These are phyloP conservation scores for Knufia petricola DNA, from an alignment of 2,329 filamentous ascomycete species.

Conservation along the genomic window DNA sequence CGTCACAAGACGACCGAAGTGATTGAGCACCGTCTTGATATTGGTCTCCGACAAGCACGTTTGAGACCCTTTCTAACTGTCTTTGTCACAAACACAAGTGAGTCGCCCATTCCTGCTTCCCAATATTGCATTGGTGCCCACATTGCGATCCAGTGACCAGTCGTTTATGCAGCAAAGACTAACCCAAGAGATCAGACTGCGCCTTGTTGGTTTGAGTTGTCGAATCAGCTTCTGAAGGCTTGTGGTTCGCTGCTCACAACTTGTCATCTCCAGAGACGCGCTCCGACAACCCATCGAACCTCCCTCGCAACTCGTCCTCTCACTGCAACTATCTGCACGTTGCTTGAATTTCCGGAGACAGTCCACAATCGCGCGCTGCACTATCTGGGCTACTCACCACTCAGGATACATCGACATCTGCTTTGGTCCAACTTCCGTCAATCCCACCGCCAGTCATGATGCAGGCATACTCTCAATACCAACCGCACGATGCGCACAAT, in stretches of 20 bases:
- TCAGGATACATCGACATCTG: constrained; percentile 11
- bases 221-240: constrained; percentile 31
- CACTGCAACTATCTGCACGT: background rate
- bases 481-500: constrained; percentile 54
- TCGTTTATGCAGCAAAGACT: constrained; percentile 34
- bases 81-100: constrained; percentile 5
- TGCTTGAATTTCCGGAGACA: background rate
- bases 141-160: constrained; percentile 34
- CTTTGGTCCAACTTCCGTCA: constrained; percentile 12
- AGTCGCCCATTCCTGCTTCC: constrained; percentile 17
- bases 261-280: constrained; percentile 14
- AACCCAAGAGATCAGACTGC: constrained; percentile 34
- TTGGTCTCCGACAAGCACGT: constrained; percentile 2
- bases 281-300: constrained; percentile 11
- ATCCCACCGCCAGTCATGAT: constrained; percentile 42
- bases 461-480: constrained; percentile 67
- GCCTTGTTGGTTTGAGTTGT: constrained; percentile 27
- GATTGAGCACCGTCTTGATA: background rate
- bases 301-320: constrained; percentile 9
- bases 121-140: constrained; percentile 19
- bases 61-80: background rate
- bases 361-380: background rate
- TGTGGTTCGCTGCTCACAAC: constrained; percentile 12
- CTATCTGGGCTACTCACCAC: background rate
- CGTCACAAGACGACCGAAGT: constrained; percentile 6